Evolutionary conservation across 108 stramenopile species (phyloP).

Genomic region (Fistulifera pelliculosa): DNA sequence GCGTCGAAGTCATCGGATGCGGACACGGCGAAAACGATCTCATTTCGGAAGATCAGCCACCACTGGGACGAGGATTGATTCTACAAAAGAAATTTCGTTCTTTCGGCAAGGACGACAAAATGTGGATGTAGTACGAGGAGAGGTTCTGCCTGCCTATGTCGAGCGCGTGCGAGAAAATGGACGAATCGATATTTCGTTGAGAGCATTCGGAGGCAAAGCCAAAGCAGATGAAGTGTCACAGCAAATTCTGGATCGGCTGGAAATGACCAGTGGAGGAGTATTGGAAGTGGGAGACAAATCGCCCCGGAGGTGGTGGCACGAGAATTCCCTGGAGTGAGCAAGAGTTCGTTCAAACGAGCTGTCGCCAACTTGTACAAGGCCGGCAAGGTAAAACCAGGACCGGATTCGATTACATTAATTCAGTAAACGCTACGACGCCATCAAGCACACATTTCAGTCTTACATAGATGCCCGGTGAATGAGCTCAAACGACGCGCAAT

Average conservation of each 20-base stretch:
- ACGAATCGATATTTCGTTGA: conserved; percentile 53
- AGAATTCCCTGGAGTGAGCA: conserved; percentile 60
- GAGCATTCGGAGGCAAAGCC: conserved; percentile 59
- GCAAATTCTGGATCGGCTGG: conserved; percentile 46
- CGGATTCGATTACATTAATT: background rate
- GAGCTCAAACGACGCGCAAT: too few relatives aligned
- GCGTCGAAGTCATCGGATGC: conserved; percentile 57
- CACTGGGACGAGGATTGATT: conserved; percentile 63
- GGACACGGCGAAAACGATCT: conserved; percentile 47
- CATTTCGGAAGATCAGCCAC: conserved; percentile 37
- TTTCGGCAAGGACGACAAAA: conserved; percentile 58
- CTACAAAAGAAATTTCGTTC: conserved; percentile 65
- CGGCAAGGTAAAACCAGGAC: conserved; percentile 4
- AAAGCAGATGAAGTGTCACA: conserved; percentile 45
- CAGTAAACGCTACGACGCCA: background rate
- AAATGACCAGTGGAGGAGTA: conserved; percentile 13
- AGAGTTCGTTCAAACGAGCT: conserved; percentile 23
- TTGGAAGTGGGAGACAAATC: conserved; percentile 72
- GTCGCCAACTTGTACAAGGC: conserved; percentile 11
- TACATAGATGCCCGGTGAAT: too few relatives aligned
- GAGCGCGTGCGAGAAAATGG: conserved; percentile 55
- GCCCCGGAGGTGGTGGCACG: conserved; percentile 54
- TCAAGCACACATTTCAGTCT: background rate
- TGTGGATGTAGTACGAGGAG: conserved; percentile 65
- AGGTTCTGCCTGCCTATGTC: conserved; percentile 65